phyloP scores from a whole-genome alignment of 768 basidiomycete species.

The Mycena albidolilacea region DNA sequence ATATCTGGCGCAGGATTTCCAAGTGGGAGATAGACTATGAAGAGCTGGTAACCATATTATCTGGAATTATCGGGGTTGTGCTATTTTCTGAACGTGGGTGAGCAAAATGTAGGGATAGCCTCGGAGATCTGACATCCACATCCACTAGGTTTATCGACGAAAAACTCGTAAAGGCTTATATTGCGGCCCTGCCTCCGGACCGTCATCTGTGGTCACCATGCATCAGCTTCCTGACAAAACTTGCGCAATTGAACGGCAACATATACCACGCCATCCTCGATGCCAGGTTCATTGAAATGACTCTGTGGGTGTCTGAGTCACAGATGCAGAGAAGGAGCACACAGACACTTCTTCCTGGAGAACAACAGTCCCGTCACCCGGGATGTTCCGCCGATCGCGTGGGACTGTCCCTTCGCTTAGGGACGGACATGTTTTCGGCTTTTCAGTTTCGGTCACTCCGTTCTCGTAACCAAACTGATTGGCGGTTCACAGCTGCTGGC shows the following conservation, averaged over 20 bases:
- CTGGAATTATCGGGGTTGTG: neutral
- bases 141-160: neutral
- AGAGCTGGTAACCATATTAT: neutral
- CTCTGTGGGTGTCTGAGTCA: constrained; percentile 3
- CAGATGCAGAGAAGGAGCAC: neutral
- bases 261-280: neutral
- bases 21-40: neutral
- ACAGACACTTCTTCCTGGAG: neutral
- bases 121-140: neutral
- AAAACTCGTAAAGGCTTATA: neutral
- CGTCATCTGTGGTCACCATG: neutral
- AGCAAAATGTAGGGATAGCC: too few species aligned
- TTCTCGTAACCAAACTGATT: too few species aligned
- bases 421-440: too few species aligned
- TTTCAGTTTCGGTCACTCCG: too few species aligned
- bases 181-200: neutral
- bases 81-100: constrained; percentile 4
- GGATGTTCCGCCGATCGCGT: too few species aligned
- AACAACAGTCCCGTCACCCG: too few species aligned
- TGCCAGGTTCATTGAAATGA: neutral
- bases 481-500: too few species aligned
- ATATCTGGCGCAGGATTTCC: neutral
- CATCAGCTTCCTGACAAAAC: neutral
- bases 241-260: constrained; percentile 6
- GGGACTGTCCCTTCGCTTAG: too few species aligned